These are phyloP conservation scores for Gloeostereum incarnatum DNA, from an alignment of 768 basidiomycete genomes.

Conservation along the genomic window DNA sequence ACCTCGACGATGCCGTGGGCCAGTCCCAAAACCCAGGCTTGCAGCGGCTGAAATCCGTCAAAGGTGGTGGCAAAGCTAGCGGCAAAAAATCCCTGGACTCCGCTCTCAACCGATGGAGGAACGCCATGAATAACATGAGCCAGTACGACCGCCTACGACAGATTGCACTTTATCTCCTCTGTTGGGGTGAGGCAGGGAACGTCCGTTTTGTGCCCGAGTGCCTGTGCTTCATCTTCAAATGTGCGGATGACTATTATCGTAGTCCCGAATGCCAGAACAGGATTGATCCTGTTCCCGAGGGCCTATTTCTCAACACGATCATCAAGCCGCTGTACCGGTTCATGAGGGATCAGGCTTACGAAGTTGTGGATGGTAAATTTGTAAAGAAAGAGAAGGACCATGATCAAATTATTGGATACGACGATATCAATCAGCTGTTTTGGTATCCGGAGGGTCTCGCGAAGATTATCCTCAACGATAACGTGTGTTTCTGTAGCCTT, in stretches of 20 bases:
- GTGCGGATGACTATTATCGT: conserved; percentile 98
- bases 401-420: conserved; percentile 95
- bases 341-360: conserved; percentile 96
- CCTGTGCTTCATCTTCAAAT: conserved; percentile 99
- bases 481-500: conserved; percentile 37
- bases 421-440: conserved; percentile 98
- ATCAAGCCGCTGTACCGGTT: conserved; percentile 94
- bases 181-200: conserved; percentile 98
- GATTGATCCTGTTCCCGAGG: conserved; percentile 89
- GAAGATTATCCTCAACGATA: conserved; percentile 82
- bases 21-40: conserved; percentile 91
- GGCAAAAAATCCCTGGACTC: conserved; percentile 83
- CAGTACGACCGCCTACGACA: conserved; percentile 97
- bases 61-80: conserved; percentile 44
- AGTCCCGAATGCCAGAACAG: conserved; percentile 96
- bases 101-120: conserved; percentile 91
- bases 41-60: conserved; percentile 79
- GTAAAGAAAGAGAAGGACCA: conserved; percentile 92
- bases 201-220: conserved; percentile 96
- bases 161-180: conserved; percentile 90
- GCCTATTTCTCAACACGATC: conserved; percentile 83
- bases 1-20: conserved; percentile 97
- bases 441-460: conserved; percentile 99
- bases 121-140: conserved; percentile 99
- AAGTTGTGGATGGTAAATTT: conserved; percentile 91